phyloP scores from a whole-genome alignment of 345 rosid species.

The Carallia pectinifolia region DNA sequence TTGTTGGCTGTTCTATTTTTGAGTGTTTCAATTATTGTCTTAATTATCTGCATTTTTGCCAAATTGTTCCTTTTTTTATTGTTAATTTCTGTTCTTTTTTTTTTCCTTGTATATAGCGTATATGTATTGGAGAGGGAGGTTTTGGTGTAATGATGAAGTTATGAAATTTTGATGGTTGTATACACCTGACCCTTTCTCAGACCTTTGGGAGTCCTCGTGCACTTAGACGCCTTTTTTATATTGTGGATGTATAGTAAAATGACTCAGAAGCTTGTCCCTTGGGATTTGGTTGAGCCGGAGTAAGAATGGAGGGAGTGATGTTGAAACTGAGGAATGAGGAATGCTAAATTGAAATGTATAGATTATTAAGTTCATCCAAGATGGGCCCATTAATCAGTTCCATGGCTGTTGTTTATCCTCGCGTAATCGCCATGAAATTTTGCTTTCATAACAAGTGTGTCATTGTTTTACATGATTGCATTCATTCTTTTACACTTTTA shows the following conservation, averaged over 20 bases:
- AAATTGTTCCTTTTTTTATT: neutral
- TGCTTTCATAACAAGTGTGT: too few species aligned
- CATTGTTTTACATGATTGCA: neutral
- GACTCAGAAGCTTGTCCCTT: too few species aligned
- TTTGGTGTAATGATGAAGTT: too few species aligned
- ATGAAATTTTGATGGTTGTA: too few species aligned
- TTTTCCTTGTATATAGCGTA: neutral
- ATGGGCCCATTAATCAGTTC: neutral
- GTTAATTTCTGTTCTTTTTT: neutral
- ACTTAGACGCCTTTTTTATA: too few species aligned
- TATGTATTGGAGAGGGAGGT: neutral
- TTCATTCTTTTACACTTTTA: too few species aligned
- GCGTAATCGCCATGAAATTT: too few species aligned
- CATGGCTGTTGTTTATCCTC: neutral
- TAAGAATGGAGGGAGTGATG: neutral
- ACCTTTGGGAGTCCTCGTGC: too few species aligned
- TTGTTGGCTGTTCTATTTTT: neutral
- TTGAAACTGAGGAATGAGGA: conserved; percentile 1
- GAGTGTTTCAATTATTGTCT: neutral
- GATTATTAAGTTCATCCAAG: too few species aligned
- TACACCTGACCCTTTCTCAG: too few species aligned
- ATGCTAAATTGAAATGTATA: neutral
- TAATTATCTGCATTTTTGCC: neutral
- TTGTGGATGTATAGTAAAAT: too few species aligned
- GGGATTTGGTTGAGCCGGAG: too few species aligned